Evolutionary conservation across 164 flowering plant species (phyloP).

Genomic region (Chloranthus sessilifolius): DNA sequence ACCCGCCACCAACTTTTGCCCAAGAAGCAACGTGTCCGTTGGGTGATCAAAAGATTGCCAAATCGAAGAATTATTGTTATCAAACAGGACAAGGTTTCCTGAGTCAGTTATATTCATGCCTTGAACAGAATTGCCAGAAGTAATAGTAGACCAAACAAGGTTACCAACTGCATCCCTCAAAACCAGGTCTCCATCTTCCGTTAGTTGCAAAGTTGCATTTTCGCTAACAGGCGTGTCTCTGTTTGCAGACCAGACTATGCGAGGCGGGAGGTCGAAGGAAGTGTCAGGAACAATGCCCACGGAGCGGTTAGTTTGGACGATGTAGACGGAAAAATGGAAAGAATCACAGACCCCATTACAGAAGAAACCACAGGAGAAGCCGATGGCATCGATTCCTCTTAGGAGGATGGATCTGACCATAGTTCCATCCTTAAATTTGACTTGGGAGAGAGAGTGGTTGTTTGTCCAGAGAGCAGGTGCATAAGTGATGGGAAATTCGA

Average conservation of each 20-base stretch:
- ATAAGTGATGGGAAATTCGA: no score
- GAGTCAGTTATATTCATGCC: constrained; percentile 16
- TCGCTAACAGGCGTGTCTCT: constrained; percentile 17
- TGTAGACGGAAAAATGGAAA: constrained; percentile 6
- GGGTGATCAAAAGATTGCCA: constrained; percentile 33
- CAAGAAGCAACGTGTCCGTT: constrained; percentile 15
- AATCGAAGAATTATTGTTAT: not conserved
- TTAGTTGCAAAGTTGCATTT: constrained; percentile 18
- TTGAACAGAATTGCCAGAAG: constrained; percentile 18
- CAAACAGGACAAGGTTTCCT: constrained; percentile 20
- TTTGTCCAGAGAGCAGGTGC: constrained; percentile 2
- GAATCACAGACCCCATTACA: constrained; percentile 1
- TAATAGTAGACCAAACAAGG: constrained; percentile 29
- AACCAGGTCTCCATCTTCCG: constrained; percentile 22
- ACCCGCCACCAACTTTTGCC: constrained; percentile 12
- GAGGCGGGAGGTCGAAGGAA: not conserved
- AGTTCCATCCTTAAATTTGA: not conserved
- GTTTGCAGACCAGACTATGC: constrained; percentile 21
- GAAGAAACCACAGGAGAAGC: constrained; percentile 12
- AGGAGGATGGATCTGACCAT: constrained; percentile 1
- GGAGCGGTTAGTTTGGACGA: no score
- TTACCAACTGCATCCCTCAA: constrained; percentile 22
- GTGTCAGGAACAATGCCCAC: not conserved
- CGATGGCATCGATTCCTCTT: not conserved
- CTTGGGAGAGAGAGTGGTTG: not conserved